Evolutionary conservation across 2,329 filamentous ascomycete species (phyloP).

Genomic region (Ambrosiella cleistominuta): DNA sequence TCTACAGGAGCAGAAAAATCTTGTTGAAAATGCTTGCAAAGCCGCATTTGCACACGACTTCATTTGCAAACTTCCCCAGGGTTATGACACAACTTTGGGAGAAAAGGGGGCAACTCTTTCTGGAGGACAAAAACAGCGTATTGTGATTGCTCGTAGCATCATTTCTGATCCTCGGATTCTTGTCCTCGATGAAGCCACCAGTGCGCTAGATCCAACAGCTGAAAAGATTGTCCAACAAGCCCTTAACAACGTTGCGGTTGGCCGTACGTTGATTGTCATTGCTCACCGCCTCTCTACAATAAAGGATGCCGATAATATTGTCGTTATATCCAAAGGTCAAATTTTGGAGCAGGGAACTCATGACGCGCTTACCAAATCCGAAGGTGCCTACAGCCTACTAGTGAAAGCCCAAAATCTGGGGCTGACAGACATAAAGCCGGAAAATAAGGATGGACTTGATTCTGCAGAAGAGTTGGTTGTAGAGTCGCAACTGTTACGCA

Average conservation of each 20-base stretch:
- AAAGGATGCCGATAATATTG: slow-evolving; percentile 44
- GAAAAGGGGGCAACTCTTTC: slow-evolving; percentile 51
- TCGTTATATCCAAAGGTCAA: slow-evolving; percentile 42
- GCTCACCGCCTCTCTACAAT: slow-evolving; percentile 44
- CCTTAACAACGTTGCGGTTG: slow-evolving; percentile 33
- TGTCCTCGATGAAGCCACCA: slow-evolving; percentile 53
- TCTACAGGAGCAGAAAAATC: not conserved
- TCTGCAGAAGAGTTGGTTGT: not conserved
- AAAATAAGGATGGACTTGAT: not conserved
- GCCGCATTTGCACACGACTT: slow-evolving; percentile 53
- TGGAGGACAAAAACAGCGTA: slow-evolving; percentile 67
- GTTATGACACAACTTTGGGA: slow-evolving; percentile 56
- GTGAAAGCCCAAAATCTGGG: slow-evolving; percentile 28
- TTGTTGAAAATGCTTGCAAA: slow-evolving; percentile 42
- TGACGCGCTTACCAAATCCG: slow-evolving; percentile 31
- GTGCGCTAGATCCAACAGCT: slow-evolving; percentile 31
- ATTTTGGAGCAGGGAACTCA: slow-evolving; percentile 47
- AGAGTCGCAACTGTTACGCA: not conserved
- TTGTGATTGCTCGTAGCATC: slow-evolving; percentile 63
- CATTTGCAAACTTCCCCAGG: slow-evolving; percentile 47
- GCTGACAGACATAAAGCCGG: slow-evolving; percentile 8
- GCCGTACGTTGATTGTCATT: slow-evolving; percentile 48
- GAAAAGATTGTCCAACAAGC: slow-evolving; percentile 37
- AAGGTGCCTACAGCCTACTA: slow-evolving; percentile 32
- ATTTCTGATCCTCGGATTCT: slow-evolving; percentile 64